A percentile compares a stretch with the other conserved stretches of the same genome.
phyloP scores from a whole-genome alignment of 345 rosid species.

The Punica granatum region DNA sequence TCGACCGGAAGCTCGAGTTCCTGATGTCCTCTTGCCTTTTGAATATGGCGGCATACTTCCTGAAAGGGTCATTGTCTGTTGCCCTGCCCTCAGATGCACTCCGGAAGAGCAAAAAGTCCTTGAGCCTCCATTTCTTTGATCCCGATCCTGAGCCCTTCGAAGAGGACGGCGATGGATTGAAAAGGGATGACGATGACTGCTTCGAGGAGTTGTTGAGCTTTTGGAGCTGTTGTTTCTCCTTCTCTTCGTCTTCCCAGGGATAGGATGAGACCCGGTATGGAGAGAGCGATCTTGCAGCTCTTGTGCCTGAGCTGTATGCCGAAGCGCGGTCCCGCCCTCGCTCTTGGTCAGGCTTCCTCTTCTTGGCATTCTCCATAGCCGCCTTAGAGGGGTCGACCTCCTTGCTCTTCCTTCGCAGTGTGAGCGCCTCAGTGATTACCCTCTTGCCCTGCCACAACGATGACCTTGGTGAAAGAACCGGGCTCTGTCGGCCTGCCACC shows the following conservation, averaged over 20 bases:
- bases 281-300: constrained; percentile 63
- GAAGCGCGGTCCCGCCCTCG: constrained; percentile 13
- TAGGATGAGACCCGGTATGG: constrained; percentile 63
- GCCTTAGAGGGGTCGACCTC: constrained; percentile 33
- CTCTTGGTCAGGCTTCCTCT: constrained; percentile 11
- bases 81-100: constrained; percentile 89
- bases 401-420: constrained; percentile 8
- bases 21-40: constrained; percentile 52
- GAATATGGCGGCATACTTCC: constrained; percentile 39
- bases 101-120: constrained; percentile 67
- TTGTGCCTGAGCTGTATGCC: constrained; percentile 32
- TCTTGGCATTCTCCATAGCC: constrained; percentile 28
- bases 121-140: constrained; percentile 72
- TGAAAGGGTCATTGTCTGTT: constrained; percentile 39
- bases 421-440: neutral
- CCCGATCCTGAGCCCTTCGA: constrained; percentile 30
- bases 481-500: constrained; percentile 29
- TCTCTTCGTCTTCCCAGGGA: constrained; percentile 75
- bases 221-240: neutral
- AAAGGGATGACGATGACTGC: constrained; percentile 1
- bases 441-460: neutral
- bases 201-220: constrained; percentile 2
- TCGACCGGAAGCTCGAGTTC: constrained; percentile 38
- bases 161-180: constrained; percentile 12
- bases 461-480: constrained; percentile 43